Evolutionary conservation across 1,284 basidiomycete species (phyloP), one percentile per base, ranked within the genome.

Genomic region (Fomitopsis betulina): DNA sequence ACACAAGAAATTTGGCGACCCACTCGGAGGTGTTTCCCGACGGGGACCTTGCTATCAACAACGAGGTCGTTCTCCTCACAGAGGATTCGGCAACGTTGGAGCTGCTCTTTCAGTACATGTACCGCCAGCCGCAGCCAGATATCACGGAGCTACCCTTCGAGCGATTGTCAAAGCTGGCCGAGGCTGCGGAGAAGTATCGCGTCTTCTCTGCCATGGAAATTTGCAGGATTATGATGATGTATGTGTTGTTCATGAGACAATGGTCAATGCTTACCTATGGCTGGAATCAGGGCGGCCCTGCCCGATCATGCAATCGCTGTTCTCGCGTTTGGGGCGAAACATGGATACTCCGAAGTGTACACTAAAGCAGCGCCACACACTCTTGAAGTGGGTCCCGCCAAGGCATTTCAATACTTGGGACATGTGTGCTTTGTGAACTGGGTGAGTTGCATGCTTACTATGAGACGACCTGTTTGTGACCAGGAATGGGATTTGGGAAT

Each of bases 31-130:
- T 33, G 12, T 67, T 68, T 47, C 49, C 65, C 15, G 50, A 50
- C 1, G 42, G 38, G 5, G 40, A 55, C 21, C 8, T 43, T n/a
- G 25, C 42, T 5, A 45, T 23, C 13, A 37, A 43, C 12, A 32
- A 45, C 9, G 67, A 69, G 37, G 54, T 65, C 12, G 66, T 70
- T 8, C 59, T 56, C n/a, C 62, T 71, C 15, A 61, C 62, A 17
- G 70, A 72, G 50, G 43, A 25, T 1, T 61, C 68, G 7, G 54
- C 42, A 42, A 65, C 63, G 2, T 53, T 62, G 12, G 56, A 60
- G n/a, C 25, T 62, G 17, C 51, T 62, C 15, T 58, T 62, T 38
- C 60, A 62, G 43, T 62, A 55, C 47, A 62, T 57, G 58, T 54
- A 54, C 33, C 50, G 53, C 17, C 58, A 62, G 38, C 49, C 43